Evolutionary conservation across 805 yeast genomes (phyloP).

Genomic region (Millerozyma miso): DNA sequence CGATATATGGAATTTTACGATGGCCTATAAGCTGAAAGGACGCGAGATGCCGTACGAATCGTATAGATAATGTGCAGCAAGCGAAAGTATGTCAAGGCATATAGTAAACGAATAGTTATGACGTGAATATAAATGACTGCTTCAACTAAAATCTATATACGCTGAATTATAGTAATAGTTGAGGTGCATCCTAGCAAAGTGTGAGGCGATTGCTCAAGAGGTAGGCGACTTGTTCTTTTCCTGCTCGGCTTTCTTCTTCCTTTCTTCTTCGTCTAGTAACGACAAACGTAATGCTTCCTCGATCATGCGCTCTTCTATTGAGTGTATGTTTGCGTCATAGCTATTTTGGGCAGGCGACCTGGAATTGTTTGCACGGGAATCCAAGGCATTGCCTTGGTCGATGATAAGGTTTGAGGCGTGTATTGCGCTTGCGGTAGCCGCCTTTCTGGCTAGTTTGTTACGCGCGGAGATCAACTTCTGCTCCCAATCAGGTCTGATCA

Average conservation of each 20-base stretch:
- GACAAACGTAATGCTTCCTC: constrained; percentile 79
- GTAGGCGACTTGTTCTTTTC: constrained; percentile 1
- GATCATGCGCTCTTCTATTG: constrained; percentile 66
- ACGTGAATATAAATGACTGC: not conserved
- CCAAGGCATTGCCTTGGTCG: constrained; percentile 14
- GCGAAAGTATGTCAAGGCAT: not conserved
- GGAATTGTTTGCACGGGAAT: constrained; percentile 4
- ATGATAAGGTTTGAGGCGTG: constrained; percentile 80
- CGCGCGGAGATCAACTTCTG: constrained; percentile 66
- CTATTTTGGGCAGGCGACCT: constrained; percentile 10
- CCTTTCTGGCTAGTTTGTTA: constrained; percentile 71
- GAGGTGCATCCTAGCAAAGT: too few relatives aligned
- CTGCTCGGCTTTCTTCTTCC: constrained; percentile 24
- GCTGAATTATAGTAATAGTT: too few relatives aligned
- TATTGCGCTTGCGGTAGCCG: constrained; percentile 92
- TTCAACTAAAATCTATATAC: not conserved
- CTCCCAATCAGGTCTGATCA: constrained; percentile 92
- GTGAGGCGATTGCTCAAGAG: too few relatives aligned
- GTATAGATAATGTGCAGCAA: too few relatives aligned
- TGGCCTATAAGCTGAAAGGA: too few relatives aligned
- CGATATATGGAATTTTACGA: too few relatives aligned
- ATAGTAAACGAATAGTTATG: not conserved
- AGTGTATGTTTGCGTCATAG: constrained; percentile 10
- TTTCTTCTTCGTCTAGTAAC: constrained; percentile 62
- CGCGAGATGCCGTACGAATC: too few relatives aligned